Percentiles rank a stretch among this genome's conserved stretches.
Conservation (phyloP, 805 yeast genomes). For the Barnettozyma salicaria region DNA sequence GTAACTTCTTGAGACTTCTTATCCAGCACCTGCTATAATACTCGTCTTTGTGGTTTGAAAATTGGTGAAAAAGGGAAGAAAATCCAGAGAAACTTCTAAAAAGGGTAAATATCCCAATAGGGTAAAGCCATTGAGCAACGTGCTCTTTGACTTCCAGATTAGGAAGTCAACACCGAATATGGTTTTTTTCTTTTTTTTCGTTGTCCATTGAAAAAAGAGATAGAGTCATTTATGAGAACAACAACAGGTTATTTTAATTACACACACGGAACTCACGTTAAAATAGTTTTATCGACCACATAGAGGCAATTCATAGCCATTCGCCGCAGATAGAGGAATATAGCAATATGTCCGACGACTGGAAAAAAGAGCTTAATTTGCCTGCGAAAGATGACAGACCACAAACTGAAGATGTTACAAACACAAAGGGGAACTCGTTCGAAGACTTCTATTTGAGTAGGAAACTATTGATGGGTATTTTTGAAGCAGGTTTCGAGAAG, state of each 20-base stretch:
- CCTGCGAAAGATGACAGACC: slow-evolving; percentile 90
- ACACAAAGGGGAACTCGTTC: slow-evolving; percentile 83
- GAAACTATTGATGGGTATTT: slow-evolving; percentile 94
- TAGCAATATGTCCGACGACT: slow-evolving; percentile 41
- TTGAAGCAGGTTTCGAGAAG: slow-evolving; percentile 97
- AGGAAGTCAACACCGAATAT: slow-evolving; percentile 7
- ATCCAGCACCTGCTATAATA: too few species aligned
- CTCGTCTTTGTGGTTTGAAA: too few species aligned
- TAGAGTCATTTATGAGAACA: too few species aligned
- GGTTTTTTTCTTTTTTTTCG: not conserved
- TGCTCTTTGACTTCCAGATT: slow-evolving; percentile 1
- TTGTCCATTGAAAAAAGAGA: not conserved
- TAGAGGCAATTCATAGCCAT: not conserved
- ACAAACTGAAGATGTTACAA: slow-evolving; percentile 93
- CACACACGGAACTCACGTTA: not conserved
- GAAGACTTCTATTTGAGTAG: slow-evolving; percentile 90
- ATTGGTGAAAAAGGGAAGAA: not conserved
- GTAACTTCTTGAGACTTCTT: too few species aligned
- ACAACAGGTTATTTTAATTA: too few species aligned
- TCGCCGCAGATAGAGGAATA: not conserved
- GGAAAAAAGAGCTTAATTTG: slow-evolving; percentile 70
- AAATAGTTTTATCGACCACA: too few species aligned
- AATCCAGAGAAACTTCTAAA: not conserved
- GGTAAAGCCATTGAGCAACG: not conserved
- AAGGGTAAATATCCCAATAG: not conserved